These are phyloP conservation scores for Tuctoria greenei DNA, from an alignment of 176 grass and related monocot genomes.

Conservation along the genomic window DNA sequence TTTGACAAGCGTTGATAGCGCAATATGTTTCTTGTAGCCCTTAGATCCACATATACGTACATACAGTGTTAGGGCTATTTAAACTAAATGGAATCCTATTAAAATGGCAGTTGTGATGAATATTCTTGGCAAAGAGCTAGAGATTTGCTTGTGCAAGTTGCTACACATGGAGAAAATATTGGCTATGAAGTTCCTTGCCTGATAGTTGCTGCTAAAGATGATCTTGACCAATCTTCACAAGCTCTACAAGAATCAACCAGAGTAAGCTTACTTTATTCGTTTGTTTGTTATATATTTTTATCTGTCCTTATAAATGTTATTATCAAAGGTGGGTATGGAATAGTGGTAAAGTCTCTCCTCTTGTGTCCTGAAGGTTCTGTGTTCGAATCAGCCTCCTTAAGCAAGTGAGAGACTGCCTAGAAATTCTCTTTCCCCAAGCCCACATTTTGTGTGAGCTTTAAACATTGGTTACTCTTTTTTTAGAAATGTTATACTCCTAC, in stretches of 20 bases:
- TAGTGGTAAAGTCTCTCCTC: too few species aligned
- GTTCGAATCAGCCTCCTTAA: too few species aligned
- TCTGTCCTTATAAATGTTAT: background rate
- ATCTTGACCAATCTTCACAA: conserved; percentile 89
- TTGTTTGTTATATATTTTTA: background rate
- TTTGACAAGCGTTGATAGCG: background rate
- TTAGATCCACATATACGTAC: background rate
- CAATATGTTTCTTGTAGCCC: background rate
- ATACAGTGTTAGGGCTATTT: background rate
- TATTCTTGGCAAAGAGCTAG: conserved; percentile 84
- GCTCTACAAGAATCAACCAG: conserved; percentile 94
- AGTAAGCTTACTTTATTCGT: conserved; percentile 45
- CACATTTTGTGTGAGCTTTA: too few species aligned
- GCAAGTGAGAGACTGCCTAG: too few species aligned
- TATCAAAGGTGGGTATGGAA: too few species aligned
- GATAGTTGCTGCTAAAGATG: conserved; percentile 94
- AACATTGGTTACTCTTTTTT: too few species aligned
- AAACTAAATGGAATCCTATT: background rate
- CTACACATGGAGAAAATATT: conserved; percentile 90
- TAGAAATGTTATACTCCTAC: background rate
- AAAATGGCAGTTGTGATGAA: conserved; percentile 77
- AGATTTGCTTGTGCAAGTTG: conserved; percentile 89
- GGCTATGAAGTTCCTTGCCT: conserved; percentile 97
- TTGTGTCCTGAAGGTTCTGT: too few species aligned
- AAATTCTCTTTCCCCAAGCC: too few species aligned